phyloP scores from a whole-genome alignment of 2,329 filamentous ascomycete species.

The Alternaria sp. region DNA sequence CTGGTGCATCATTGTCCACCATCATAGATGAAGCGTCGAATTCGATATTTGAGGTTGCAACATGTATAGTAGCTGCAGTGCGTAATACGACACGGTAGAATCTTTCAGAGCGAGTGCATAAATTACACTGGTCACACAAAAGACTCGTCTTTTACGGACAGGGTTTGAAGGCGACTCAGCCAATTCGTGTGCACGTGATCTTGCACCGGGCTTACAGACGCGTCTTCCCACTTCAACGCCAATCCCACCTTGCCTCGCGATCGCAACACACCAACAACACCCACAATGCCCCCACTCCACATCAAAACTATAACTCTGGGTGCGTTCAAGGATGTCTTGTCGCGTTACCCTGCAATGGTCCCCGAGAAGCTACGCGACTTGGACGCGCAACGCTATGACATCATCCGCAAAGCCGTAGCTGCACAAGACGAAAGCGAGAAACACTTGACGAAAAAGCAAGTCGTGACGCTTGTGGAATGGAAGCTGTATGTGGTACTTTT shows the following conservation, averaged over 20 bases:
- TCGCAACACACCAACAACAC: not conserved
- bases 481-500: conserved; percentile 38
- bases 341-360: conserved; percentile 33
- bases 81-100: not conserved
- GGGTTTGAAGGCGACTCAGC: not conserved
- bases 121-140: not conserved
- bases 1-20: not conserved
- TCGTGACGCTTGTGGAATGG: conserved; percentile 48
- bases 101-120: not conserved
- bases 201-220: not conserved
- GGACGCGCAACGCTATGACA: conserved; percentile 41
- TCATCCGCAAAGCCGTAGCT: conserved; percentile 31
- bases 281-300: conserved; percentile 12
- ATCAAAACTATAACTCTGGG: conserved; percentile 21
- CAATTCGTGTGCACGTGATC: conserved; percentile 7
- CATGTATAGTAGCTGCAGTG: not conserved
- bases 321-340: conserved; percentile 28
- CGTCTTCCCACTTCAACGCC: not conserved
- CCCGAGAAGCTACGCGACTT: conserved; percentile 38
- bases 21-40: not conserved
- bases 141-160: not conserved
- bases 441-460: conserved; percentile 35
- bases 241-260: not conserved
- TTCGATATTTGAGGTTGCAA: not conserved
- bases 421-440: conserved; percentile 11